A percentile compares a stretch with the other conserved stretches of the same genome.
Conservation (phyloP, 164 flowering plant genomes). For the Sedum album region DNA sequence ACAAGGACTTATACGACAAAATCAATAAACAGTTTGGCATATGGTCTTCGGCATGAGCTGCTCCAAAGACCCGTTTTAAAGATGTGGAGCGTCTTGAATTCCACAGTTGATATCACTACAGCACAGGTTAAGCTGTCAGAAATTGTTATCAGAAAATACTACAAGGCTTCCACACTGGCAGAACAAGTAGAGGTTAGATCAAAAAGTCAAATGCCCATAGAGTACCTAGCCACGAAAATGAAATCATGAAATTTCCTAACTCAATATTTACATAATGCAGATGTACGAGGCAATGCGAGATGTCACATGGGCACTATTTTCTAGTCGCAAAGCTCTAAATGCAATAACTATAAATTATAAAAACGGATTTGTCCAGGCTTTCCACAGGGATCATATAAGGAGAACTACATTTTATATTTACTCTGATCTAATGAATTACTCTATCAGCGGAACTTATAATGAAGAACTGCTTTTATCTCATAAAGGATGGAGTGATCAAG, state of each 20-base stretch:
- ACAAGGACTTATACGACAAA: slow-evolving; percentile 73
- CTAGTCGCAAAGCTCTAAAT: slow-evolving; percentile 81
- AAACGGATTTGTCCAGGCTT: slow-evolving; percentile 94
- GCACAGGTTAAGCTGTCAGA: slow-evolving; percentile 94
- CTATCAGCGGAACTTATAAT: slow-evolving; percentile 28
- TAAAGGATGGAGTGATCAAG: slow-evolving; percentile 48
- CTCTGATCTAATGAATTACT: slow-evolving; percentile 60
- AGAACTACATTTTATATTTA: slow-evolving; percentile 82
- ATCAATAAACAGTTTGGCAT: slow-evolving; percentile 79
- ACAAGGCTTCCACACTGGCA: slow-evolving; percentile 41
- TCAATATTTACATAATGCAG: slow-evolving; percentile 28
- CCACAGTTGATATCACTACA: slow-evolving; percentile 75
- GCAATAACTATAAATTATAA: slow-evolving; percentile 87
- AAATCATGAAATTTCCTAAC: not conserved
- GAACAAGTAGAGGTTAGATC: slow-evolving; percentile 62
- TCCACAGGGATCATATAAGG: slow-evolving; percentile 82
- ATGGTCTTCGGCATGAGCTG: slow-evolving; percentile 78
- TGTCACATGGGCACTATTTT: slow-evolving; percentile 88
- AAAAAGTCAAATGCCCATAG: slow-evolving; percentile 1
- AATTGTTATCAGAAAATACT: slow-evolving; percentile 55
- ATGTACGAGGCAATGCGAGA: slow-evolving; percentile 73
- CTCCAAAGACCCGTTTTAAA: slow-evolving; percentile 79
- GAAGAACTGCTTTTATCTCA: slow-evolving; percentile 21
- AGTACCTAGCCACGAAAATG: not conserved
- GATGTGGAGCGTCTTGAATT: slow-evolving; percentile 93